Base-by-base conservation (phyloP, 805 yeast genomes). In the Saturnispora diversa region DNA sequence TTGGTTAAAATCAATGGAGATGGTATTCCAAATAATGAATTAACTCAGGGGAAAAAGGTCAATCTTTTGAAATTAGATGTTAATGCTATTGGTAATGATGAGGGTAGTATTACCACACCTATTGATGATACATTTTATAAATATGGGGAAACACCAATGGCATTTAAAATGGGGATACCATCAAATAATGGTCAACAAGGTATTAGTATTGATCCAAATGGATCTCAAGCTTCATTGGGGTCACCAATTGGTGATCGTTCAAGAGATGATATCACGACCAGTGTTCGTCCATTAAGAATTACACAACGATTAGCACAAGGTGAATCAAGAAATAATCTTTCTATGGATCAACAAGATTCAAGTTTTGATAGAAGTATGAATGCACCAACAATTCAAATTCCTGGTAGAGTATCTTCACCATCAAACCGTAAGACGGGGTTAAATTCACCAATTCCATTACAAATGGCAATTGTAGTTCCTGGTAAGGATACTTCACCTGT, bases 261-360 rank as follows among this genome's bases (percentile, higher is more conserved):
- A 11, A 26, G 35, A 8, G 20, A 21, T 13, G 26, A 31, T 16
- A n/a, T 26, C 10, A 27, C 21, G 11, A 7, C 75, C 5, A 77
- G 75, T 1, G 85, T 77, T 1, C 73, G 83, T 56, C 88, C 88
- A 0, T 63, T 82, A 51, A 75, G 75, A 58, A 78, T 81, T 63
- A 71, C 84, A 0, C 78, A 75, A 53, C 77, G 72, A 51, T 59
- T 70, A 46, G 55, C 56, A 12, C 37, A 34, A 13, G 37, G 32
- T n/a, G 42, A 32, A 31, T 31, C 42, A 4, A 31, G 21, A 11
- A 26, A 21, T 21, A 39, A 31, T 26, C n/a, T 35, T 5, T 19
- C 29, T 19, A n/a, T 27, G 26, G 35, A 27, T 20, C n/a, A 9
- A 6, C 23, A 6, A 26, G 42, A 39, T 32, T 26, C 30, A 4